Evolutionary conservation across 1,139 yeast species (phyloP), one percentile per base, ranked within the genome.

Genomic region (Meyerozyma smithsonii): DNA sequence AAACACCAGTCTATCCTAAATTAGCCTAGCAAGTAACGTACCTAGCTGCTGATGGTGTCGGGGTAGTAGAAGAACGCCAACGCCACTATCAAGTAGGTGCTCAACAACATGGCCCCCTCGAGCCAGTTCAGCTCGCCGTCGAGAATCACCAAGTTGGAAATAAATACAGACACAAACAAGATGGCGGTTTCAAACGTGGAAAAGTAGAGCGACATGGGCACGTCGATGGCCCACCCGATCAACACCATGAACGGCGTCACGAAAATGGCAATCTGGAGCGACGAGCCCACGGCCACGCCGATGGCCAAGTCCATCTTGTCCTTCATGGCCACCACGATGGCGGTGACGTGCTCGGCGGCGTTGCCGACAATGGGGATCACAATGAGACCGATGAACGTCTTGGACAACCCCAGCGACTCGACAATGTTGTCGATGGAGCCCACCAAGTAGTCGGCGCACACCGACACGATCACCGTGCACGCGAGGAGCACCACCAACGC

Each of bases 281-380:
- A 88, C 4, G 95, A 85, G n/a, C 98, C 98, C 47, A 92, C 82
- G 8, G 98, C 97, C 37, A 92, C 97, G 42, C 97, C 96, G 51
- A 94, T 79, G 8, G 98, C 97, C 48, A 92, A 75, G 60, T 92
- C 97, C 97, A 94, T 92, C 65, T 94, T 92, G 64, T 92, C 88
- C 64, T 89, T 89, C 77, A 83, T 79, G 21, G 98, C 97, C 37
- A 92, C 97, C 46, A 88, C 77, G 36, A 92, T 84, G 2, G 97
- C 96, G 14, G 97, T 92, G 37, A 87, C 97, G 61, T 92, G 98
- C 64, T 92, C 98, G 11, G 98, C 97, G 2, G 98, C 98, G 55
- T 92, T 92, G 43, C 98, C 98, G 23, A 92, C 97, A 47, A 94
- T 90, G 37, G 98, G 98, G 46, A 92, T 82, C 37, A 92, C 80